A percentile compares a stretch with the other conserved stretches of the same genome.
Conservation (phyloP, 768 basidiomycete species). For the Hygrocybe punicea region DNA sequence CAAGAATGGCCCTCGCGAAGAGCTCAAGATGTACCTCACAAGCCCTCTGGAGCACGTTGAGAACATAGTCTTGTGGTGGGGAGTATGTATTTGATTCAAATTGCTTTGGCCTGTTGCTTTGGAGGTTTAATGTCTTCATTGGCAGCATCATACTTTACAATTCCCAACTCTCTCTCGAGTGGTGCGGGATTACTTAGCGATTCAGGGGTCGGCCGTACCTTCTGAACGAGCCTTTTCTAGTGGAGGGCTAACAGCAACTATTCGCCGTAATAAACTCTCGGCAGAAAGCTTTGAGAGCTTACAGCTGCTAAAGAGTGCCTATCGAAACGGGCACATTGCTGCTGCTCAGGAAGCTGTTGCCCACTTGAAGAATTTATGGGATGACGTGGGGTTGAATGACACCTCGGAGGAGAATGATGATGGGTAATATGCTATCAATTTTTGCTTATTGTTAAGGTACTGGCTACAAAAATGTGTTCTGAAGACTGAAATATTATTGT, state of each 20-base stretch:
- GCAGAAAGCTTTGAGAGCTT: constrained; percentile 25
- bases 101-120: neutral
- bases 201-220: constrained; percentile 26
- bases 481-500: neutral
- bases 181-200: constrained; percentile 26
- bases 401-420: neutral
- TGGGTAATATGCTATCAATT: neutral
- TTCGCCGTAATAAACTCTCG: constrained; percentile 15
- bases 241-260: constrained; percentile 23
- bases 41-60: constrained; percentile 11
- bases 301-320: constrained; percentile 30
- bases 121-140: neutral
- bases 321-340: constrained; percentile 26
- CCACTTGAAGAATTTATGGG: neutral
- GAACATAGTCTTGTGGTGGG: constrained; percentile 21
- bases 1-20: constrained; percentile 5
- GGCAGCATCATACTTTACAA: constrained; percentile 20
- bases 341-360: constrained; percentile 15
- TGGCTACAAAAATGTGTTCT: neutral
- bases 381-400: neutral
- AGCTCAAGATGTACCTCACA: constrained; percentile 10
- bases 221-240: constrained; percentile 29
- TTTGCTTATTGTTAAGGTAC: neutral
- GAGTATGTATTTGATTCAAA: constrained; percentile 11
- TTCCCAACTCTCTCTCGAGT: constrained; percentile 25